Evolutionary conservation across 2,329 filamentous ascomycete species (phyloP).

Genomic region (Cercospora berteroae): DNA sequence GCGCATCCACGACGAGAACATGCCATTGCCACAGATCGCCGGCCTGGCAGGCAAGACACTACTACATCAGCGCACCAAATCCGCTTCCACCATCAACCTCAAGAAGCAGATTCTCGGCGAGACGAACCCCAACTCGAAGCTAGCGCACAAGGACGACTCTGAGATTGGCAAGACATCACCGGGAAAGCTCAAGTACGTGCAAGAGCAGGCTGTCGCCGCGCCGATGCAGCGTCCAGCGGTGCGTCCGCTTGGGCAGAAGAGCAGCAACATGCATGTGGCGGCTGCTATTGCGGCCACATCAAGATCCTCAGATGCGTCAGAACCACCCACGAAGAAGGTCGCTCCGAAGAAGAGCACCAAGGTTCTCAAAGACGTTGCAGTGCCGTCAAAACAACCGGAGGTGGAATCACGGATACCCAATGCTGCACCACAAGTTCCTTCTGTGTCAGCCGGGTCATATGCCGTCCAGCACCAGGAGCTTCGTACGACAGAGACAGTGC

Average conservation of each 20-base stretch:
- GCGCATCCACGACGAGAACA: constrained; percentile 71
- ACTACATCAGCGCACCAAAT: constrained; percentile 83
- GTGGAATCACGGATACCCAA: constrained; percentile 8
- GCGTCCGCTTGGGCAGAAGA: constrained; percentile 48
- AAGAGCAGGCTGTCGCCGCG: constrained; percentile 45
- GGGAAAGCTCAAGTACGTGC: constrained; percentile 33
- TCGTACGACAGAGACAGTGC: constrained; percentile 30
- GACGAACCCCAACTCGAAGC: constrained; percentile 32
- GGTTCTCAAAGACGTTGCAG: constrained; percentile 31
- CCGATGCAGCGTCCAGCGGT: constrained; percentile 60
- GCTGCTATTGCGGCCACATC: constrained; percentile 14
- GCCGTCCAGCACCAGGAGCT: constrained; percentile 30
- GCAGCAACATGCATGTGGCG: constrained; percentile 23
- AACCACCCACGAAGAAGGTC: constrained; percentile 29
- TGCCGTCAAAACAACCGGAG: constrained; percentile 12
- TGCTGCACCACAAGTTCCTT: constrained; percentile 7
- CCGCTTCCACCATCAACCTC: constrained; percentile 39
- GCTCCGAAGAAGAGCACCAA: constrained; percentile 37
- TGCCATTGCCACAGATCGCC: constrained; percentile 43
- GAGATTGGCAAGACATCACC: constrained; percentile 50
- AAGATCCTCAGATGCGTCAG: constrained; percentile 12
- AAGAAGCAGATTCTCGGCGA: constrained; percentile 43
- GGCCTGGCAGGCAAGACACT: constrained; percentile 57
- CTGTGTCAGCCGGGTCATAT: neutral
- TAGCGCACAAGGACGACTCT: constrained; percentile 56